Conservation (phyloP, 2,329 filamentous ascomycete genomes). For the Daldinia sp. region DNA sequence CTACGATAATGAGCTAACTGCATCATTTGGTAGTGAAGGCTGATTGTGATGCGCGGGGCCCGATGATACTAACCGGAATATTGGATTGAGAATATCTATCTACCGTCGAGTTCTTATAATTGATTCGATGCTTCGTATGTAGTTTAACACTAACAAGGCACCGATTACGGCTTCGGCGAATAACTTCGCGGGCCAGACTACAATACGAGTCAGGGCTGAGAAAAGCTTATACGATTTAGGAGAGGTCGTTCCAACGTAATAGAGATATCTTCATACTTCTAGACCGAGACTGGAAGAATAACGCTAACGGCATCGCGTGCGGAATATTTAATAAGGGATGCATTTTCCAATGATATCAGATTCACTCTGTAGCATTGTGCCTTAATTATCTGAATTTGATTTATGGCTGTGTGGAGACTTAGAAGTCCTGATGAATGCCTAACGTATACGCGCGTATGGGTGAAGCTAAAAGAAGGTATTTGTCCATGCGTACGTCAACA, state of each 20-base stretch:
- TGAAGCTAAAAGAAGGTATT: constrained; percentile 17
- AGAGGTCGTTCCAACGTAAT: not conserved
- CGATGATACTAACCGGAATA: not conserved
- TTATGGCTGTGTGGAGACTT: constrained; percentile 1
- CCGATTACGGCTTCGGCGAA: not conserved
- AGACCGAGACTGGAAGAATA: not conserved
- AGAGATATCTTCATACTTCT: not conserved
- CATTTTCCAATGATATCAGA: not conserved
- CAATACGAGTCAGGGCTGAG: not conserved
- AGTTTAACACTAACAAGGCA: not conserved
- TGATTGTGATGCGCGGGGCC: not conserved
- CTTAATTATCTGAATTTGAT: not conserved
- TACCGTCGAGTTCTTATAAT: not conserved
- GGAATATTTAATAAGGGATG: not conserved
- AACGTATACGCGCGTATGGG: not conserved
- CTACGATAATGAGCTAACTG: not conserved
- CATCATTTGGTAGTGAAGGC: not conserved
- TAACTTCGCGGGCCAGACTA: not conserved
- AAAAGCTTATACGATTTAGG: not conserved
- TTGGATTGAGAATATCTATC: not conserved
- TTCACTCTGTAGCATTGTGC: not conserved
- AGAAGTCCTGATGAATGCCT: not conserved
- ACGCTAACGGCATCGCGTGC: not conserved
- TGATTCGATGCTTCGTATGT: not conserved
- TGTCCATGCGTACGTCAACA: constrained; percentile 12